Base-by-base conservation (phyloP, 176 grass and related monocot genomes). In the Tillandsia fasciculata region DNA sequence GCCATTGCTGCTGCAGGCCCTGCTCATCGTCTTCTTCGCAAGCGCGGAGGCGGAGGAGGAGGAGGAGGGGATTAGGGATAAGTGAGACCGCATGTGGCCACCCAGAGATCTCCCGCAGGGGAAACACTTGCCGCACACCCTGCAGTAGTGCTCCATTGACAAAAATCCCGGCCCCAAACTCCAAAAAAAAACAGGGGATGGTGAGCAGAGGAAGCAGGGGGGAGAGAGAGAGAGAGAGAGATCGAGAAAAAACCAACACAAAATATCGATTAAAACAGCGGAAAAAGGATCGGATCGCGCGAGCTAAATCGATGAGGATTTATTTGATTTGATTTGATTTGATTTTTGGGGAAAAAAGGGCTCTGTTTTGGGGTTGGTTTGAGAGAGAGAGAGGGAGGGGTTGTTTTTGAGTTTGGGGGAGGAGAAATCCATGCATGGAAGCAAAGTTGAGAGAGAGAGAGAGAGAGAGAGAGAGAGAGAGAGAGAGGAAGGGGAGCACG, bases 81-180 rank as follows among this genome's bases (percentile, higher is more conserved):
- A 63, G 10, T 75, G 26, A 11, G 87, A 90, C 73, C 87, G 66
- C 87, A 90, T 90, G 77, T 90, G 83, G 1, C 83, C 83, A 10
- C 87, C 83, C 23, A 90, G 71, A 53, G 87, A 90, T 12, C 83
- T 80, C 48, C 83, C 87, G n/a, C 70, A 80, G 2, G 74, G 20
- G 77, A 86, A 90, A 13, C 83, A 65, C 73, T 83, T 90, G 24
- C 83, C 69, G 48, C 87, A 90, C 42, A 86, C 87, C 73, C 71
- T 86, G 73, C 87, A 90, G 58, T 48, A 48, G 47, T 83, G 87
- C 68, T 8, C 53, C 12, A 17, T 12, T 17, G n/a, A 17, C 7
- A 56, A 12, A 17, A 2, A 17, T 18, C 56, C 20, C 20, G 0
- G 20, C 20, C 22, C 18, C 5, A 3, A n/a, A n/a, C 17, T 18